These are phyloP conservation scores for Ensete glaucum DNA, from an alignment of 176 grass and related monocot species.

Conservation along the genomic window DNA sequence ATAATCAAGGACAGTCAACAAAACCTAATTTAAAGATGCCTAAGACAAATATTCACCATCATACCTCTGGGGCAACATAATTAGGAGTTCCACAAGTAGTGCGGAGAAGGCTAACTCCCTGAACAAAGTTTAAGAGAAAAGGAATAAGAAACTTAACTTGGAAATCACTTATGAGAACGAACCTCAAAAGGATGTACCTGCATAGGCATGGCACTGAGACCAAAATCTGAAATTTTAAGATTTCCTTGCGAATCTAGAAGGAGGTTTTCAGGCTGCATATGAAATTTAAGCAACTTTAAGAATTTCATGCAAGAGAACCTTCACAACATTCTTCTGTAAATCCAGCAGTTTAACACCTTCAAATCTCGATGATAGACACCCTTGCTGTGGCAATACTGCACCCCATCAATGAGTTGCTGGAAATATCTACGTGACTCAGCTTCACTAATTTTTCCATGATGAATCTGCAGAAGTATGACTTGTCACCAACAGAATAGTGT, in stretches of 20 bases:
- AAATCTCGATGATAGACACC: constrained; percentile 93
- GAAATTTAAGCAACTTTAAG: constrained; percentile 26
- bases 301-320: constrained; percentile 15
- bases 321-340: constrained; percentile 6
- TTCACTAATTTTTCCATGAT: constrained; percentile 74
- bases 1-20: not conserved
- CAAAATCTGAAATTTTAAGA: constrained; percentile 99
- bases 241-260: constrained; percentile 94
- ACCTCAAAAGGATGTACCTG: constrained; percentile 44
- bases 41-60: not conserved
- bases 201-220: constrained; percentile 83
- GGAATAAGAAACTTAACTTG: not conserved
- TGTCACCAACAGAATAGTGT: not conserved
- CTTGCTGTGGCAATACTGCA: constrained; percentile 86
- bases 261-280: constrained; percentile 89
- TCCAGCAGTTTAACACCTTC: constrained; percentile 45
- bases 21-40: not conserved
- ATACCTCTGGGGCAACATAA: constrained; percentile 98
- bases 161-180: not conserved
- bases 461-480: constrained; percentile 40
- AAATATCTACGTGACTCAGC: constrained; percentile 82
- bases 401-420: constrained; percentile 96
- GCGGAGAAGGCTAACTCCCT: constrained; percentile 59
- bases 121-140: constrained; percentile 28
- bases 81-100: constrained; percentile 98